Conservation (phyloP, 352 stramenopile species). For the Pythium periplocum region DNA sequence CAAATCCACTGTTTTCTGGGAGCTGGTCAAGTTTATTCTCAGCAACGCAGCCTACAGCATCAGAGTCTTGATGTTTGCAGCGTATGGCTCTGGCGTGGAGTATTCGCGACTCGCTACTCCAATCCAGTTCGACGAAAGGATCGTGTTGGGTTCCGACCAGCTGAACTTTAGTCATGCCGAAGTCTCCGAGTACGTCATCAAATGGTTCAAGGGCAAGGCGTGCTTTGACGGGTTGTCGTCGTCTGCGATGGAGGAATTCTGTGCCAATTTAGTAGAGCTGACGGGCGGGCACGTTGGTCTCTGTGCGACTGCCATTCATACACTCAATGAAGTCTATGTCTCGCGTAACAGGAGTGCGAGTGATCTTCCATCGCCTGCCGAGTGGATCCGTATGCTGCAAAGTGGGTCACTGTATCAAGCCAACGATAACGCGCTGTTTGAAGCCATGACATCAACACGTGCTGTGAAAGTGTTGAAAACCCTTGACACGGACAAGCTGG, state of each 20-base stretch:
- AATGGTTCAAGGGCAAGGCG: conserved; percentile 9
- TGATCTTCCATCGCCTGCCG: conserved; percentile 1
- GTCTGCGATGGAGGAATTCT: conserved; percentile 9
- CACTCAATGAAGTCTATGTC: conserved; percentile 5
- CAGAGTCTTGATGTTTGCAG: conserved; percentile 17
- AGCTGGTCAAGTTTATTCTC: conserved; percentile 7
- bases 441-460: conserved; percentile 12
- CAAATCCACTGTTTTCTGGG: conserved; percentile 6
- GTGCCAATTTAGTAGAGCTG: conserved; percentile 1
- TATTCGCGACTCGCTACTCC: conserved; percentile 3
- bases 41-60: conserved; percentile 2
- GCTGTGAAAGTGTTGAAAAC: conserved; percentile 15
- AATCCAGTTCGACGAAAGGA: neutral
- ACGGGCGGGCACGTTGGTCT: conserved; percentile 13
- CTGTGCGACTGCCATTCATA: conserved; percentile 4
- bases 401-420: conserved; percentile 1
- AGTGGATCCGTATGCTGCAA: conserved; percentile 12
- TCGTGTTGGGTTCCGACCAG: conserved; percentile 6
- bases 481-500: conserved; percentile 10
- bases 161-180: conserved; percentile 11
- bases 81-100: conserved; percentile 8
- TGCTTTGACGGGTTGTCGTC: neutral
- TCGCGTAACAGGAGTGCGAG: conserved; percentile 1
- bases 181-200: conserved; percentile 11
- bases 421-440: conserved; percentile 6